Percentiles rank a stretch among this genome's conserved stretches.
These are phyloP conservation scores for Daldinia bambusicola DNA, from an alignment of 495 filamentous ascomycete species.

Conservation along the genomic window DNA sequence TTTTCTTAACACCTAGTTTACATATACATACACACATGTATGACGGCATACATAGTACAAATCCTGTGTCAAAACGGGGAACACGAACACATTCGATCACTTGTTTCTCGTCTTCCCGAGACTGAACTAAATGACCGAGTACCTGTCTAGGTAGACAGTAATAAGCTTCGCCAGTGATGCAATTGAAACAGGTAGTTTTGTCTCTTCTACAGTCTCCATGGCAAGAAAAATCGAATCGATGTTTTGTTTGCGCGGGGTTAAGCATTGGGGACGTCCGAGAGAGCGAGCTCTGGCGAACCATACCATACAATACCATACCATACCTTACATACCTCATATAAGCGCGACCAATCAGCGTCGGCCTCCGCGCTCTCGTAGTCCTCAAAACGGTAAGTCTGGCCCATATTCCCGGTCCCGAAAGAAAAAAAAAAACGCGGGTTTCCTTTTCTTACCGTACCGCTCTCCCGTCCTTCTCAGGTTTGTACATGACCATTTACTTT, in stretches of 20 bases:
- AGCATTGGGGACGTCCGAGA: slow-evolving; percentile 42
- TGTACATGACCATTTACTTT: not conserved
- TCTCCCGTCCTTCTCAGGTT: not conserved
- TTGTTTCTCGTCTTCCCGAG: slow-evolving; percentile 17
- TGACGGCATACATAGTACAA: slow-evolving; percentile 20
- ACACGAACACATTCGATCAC: slow-evolving; percentile 2
- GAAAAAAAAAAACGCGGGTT: slow-evolving; percentile 2
- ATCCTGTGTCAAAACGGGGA: not conserved
- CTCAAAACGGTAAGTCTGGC: slow-evolving; percentile 20
- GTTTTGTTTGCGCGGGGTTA: slow-evolving; percentile 33
- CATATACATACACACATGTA: not conserved
- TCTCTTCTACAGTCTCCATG: too few relatives aligned
- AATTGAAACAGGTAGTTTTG: slow-evolving; percentile 12
- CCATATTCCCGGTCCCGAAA: slow-evolving; percentile 26
- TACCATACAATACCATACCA: not conserved
- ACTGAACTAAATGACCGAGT: slow-evolving; percentile 20
- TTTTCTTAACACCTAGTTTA: slow-evolving; percentile 29
- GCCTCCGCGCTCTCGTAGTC: slow-evolving; percentile 16
- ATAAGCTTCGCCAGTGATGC: slow-evolving; percentile 33
- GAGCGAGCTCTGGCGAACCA: slow-evolving; percentile 20
- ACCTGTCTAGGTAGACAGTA: not conserved
- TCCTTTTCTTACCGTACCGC: slow-evolving; percentile 3
- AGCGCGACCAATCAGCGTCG: slow-evolving; percentile 24
- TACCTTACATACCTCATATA: too few relatives aligned
- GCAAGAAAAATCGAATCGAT: slow-evolving; percentile 11